Evolutionary conservation across 2,329 filamentous ascomycete genomes (phyloP).

Genomic region (Apiospora pterosperma): DNA sequence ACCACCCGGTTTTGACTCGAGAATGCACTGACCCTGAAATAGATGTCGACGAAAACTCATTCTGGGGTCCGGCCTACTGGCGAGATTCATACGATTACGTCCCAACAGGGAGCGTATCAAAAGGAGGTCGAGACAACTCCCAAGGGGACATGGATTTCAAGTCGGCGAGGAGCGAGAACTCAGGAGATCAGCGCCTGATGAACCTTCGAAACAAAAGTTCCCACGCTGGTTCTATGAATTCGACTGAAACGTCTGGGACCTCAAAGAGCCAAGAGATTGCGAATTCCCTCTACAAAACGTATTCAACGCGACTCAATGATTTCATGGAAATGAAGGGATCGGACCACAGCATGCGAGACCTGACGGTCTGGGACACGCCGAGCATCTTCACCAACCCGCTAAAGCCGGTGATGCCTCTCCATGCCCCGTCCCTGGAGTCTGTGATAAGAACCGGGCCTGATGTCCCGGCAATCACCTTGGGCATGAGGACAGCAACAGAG

Average conservation of each 20-base stretch:
- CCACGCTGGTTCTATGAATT: neutral
- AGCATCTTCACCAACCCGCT: conserved; percentile 27
- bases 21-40: conserved; percentile 1
- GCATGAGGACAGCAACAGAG: conserved; percentile 38
- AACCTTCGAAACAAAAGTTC: neutral
- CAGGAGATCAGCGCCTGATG: too few species aligned
- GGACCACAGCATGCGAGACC: conserved; percentile 21
- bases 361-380: conserved; percentile 23
- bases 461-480: conserved; percentile 34
- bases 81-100: neutral
- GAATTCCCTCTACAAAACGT: neutral
- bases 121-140: too few species aligned
- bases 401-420: conserved; percentile 32
- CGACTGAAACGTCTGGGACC: conserved; percentile 8
- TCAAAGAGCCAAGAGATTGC: conserved; percentile 4
- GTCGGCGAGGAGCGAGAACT: neutral
- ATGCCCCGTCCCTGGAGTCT: conserved; percentile 31
- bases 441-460: conserved; percentile 31
- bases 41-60: neutral
- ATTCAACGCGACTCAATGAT: neutral
- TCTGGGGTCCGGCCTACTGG: neutral
- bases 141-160: too few species aligned
- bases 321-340: conserved; percentile 10
- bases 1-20: neutral
- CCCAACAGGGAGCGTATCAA: neutral